Conservation (phyloP, 1,284 basidiomycete genomes). For the Ustilago bromivora region DNA sequence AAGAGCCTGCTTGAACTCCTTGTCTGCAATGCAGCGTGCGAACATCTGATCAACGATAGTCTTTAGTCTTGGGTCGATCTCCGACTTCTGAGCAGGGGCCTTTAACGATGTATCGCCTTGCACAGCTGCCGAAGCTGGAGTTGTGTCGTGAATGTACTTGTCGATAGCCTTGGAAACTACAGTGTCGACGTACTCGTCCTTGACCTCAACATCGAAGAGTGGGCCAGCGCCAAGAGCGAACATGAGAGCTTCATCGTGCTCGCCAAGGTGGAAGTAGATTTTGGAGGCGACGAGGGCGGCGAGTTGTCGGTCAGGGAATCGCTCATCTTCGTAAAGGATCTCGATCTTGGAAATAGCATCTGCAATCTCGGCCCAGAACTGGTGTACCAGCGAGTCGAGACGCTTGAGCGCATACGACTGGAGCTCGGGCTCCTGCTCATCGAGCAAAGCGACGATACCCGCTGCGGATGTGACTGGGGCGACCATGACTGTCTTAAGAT, state of each 20-base stretch:
- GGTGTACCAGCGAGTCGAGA: constrained; percentile 65
- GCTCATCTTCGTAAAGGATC: constrained; percentile 66
- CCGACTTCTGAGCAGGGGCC: constrained; percentile 12
- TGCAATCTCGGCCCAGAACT: constrained; percentile 69
- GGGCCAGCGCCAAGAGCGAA: constrained; percentile 68
- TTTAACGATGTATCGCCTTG: constrained; percentile 22
- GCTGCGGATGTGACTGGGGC: constrained; percentile 56
- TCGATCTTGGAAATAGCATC: constrained; percentile 68
- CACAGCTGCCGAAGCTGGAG: constrained; percentile 18
- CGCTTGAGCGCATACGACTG: constrained; percentile 67
- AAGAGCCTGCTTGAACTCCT: constrained; percentile 66
- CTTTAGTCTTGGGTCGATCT: constrained; percentile 57
- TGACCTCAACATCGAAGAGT: constrained; percentile 66
- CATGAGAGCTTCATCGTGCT: constrained; percentile 67
- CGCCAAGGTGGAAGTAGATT: constrained; percentile 69
- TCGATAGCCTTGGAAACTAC: constrained; percentile 70
- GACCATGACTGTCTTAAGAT: constrained; percentile 33
- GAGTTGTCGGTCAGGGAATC: constrained; percentile 64
- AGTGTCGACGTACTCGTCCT: constrained; percentile 68
- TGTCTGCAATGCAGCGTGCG: constrained; percentile 61
- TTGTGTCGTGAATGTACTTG: constrained; percentile 59
- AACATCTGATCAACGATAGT: constrained; percentile 69
- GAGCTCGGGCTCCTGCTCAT: constrained; percentile 67
- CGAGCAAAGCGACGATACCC: constrained; percentile 67
- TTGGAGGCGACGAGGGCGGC: constrained; percentile 69